These are phyloP conservation scores for Plantago rigida DNA, from an alignment of 305 asterid species.

Conservation along the genomic window DNA sequence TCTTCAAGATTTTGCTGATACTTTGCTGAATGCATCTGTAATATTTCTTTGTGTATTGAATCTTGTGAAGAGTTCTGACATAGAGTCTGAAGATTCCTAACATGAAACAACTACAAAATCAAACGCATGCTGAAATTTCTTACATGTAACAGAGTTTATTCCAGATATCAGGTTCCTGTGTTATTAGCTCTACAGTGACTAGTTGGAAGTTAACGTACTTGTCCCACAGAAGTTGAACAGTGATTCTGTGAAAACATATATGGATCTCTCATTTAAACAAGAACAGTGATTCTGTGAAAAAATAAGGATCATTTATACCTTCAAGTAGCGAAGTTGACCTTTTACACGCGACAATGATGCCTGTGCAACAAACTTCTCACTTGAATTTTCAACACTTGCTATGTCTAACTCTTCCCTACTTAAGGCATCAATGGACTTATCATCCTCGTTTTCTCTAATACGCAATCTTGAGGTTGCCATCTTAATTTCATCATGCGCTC, in stretches of 20 bases:
- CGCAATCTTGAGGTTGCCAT: slow-evolving; percentile 93
- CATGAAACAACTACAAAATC: no score
- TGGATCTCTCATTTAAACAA: slow-evolving; percentile 22
- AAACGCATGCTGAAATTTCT: no score
- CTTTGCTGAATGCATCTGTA: no score
- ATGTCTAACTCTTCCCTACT: slow-evolving; percentile 66
- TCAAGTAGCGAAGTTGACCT: slow-evolving; percentile 94
- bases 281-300: slow-evolving; percentile 14
- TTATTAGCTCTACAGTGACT: no score
- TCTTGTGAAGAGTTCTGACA: no score
- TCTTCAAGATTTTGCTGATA: no score
- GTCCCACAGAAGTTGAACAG: not conserved
- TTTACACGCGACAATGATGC: slow-evolving; percentile 64
- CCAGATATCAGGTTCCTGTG: no score
- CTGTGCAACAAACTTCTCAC: slow-evolving; percentile 75
- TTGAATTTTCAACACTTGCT: slow-evolving; percentile 73
- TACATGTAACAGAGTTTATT: no score
- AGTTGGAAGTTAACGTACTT: no score
- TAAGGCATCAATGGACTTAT: slow-evolving; percentile 72
- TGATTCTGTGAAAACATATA: slow-evolving; percentile 15
- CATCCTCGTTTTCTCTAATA: slow-evolving; percentile 65
- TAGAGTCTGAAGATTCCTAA: no score
- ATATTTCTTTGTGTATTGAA: no score
- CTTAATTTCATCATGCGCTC: slow-evolving; percentile 88
- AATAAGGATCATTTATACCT: slow-evolving; percentile 39